Conservation (phyloP, 768 basidiomycete species). For the Cantharellus anzutake region DNA sequence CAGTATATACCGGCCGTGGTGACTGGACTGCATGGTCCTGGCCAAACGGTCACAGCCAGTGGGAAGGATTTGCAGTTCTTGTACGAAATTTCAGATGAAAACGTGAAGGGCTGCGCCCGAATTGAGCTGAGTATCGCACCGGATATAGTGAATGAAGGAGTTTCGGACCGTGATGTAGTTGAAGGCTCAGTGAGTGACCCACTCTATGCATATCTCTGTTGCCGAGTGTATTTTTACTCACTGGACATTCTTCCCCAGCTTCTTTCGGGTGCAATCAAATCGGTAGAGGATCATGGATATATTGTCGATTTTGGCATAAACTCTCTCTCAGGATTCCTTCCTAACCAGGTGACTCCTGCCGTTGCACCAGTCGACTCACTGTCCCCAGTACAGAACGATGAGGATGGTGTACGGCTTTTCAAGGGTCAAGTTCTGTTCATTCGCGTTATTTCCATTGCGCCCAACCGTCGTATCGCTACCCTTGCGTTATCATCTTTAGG, state of each 20-base stretch:
- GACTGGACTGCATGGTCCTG: conserved; percentile 30
- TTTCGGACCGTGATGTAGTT: conserved; percentile 59
- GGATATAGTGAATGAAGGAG: conserved; percentile 62
- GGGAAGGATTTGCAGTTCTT: conserved; percentile 34
- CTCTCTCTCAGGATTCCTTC: conserved; percentile 67
- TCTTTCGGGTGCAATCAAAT: conserved; percentile 56
- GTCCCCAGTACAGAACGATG: conserved; percentile 20
- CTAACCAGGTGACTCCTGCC: conserved; percentile 37
- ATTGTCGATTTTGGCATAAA: conserved; percentile 67
- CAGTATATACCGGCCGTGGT: conserved; percentile 75
- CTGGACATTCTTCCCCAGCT: conserved; percentile 26
- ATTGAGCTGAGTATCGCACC: conserved; percentile 77
- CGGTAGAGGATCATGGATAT: conserved; percentile 90
- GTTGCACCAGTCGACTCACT: too few species aligned
- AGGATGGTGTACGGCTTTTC: conserved; percentile 21
- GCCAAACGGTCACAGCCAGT: conserved; percentile 26
- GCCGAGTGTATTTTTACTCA: not conserved
- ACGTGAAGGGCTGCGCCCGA: conserved; percentile 38
- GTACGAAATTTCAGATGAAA: conserved; percentile 36
- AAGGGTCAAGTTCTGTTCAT: conserved; percentile 52
- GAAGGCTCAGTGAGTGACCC: conserved; percentile 45
- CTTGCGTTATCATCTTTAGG: conserved; percentile 29
- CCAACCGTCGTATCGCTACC: conserved; percentile 63
- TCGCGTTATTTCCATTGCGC: conserved; percentile 44
- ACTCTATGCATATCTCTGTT: not conserved